Evolutionary conservation across 306 rosid genomes (phyloP).

Genomic region (Cajanus cajan): DNA sequence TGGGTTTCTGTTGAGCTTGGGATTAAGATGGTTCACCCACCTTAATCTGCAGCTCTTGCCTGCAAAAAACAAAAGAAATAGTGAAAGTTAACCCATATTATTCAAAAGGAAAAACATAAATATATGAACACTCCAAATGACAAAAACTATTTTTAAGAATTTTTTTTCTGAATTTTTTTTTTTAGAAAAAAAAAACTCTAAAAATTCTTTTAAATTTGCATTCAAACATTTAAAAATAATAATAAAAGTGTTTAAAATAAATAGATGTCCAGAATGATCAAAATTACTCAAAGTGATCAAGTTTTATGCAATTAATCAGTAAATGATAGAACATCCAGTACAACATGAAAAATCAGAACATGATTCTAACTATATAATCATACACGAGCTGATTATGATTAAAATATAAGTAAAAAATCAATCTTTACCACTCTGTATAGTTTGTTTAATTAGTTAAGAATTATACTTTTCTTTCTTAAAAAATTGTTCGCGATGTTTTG

Average conservation of each 20-base stretch:
- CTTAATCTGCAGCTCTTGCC: conserved; percentile 81
- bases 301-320: not conserved
- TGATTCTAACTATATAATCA: not conserved
- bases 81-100: not conserved
- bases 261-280: too few relatives aligned
- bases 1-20: conserved; percentile 62
- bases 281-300: not conserved
- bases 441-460: not conserved
- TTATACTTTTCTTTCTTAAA: not conserved
- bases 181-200: too few relatives aligned
- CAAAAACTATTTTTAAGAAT: too few relatives aligned
- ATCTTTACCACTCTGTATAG: not conserved
- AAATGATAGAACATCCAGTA: too few relatives aligned
- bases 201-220: too few relatives aligned
- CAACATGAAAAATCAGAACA: too few relatives aligned
- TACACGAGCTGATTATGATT: not conserved
- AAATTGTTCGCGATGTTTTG: not conserved
- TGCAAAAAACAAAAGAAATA: not conserved
- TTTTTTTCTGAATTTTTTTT: too few relatives aligned
- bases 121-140: too few relatives aligned
- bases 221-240: too few relatives aligned
- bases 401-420: not conserved
- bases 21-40: conserved; percentile 84
- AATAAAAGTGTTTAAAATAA: too few relatives aligned
- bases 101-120: not conserved